phyloP scores from a whole-genome alignment of 768 basidiomycete species.

The Lenzites betulinus region DNA sequence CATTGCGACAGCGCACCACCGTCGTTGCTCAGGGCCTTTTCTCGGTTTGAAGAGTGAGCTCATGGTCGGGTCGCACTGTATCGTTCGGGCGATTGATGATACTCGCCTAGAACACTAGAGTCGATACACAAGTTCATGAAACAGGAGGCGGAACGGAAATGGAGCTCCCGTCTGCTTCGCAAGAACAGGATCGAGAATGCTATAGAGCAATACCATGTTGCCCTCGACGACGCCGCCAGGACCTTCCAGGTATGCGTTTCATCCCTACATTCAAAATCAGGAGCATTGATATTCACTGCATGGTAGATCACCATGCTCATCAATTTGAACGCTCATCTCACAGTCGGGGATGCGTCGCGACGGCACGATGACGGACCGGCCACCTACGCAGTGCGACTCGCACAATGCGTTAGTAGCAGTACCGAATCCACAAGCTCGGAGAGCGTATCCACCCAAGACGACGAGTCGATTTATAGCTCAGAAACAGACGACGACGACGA shows the following conservation, averaged over 20 bases:
- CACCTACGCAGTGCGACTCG: too few relatives aligned
- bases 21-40: conserved; percentile 41
- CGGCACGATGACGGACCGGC: conserved; percentile 1
- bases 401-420: too few relatives aligned
- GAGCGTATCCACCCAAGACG: too few relatives aligned
- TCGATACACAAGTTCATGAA: conserved; percentile 44
- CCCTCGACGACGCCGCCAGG: conserved; percentile 46
- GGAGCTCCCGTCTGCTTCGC: conserved; percentile 43
- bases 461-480: not conserved
- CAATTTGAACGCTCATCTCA: conserved; percentile 47
- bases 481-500: conserved; percentile 21
- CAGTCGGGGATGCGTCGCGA: conserved; percentile 29
- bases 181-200: conserved; percentile 44
- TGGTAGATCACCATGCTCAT: conserved; percentile 48
- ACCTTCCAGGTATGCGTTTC: conserved; percentile 45
- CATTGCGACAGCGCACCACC: conserved; percentile 46
- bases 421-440: not conserved
- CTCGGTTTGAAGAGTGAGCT: conserved; percentile 44
- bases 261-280: not conserved
- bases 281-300: not conserved
- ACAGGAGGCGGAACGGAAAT: conserved; percentile 40
- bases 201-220: conserved; percentile 35
- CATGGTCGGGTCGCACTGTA: too few relatives aligned
- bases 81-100: not conserved
- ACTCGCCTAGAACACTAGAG: conserved; percentile 37